These are phyloP conservation scores for Aspergillus quadricinctus DNA, from an alignment of 2,329 filamentous ascomycete genomes.

Conservation along the genomic window DNA sequence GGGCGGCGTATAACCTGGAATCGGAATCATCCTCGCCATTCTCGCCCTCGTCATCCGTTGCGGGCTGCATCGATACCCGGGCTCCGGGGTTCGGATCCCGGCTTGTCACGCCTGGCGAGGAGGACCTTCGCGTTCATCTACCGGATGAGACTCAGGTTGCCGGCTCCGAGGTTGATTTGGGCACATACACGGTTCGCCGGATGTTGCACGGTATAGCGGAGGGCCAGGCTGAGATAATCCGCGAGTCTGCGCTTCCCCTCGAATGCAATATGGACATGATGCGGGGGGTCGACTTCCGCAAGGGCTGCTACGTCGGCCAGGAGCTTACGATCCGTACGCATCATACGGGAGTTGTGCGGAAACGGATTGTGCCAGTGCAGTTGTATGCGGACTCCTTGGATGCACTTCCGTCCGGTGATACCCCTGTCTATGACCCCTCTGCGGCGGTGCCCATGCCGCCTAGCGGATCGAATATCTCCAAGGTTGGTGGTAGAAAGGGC, in stretches of 20 bases:
- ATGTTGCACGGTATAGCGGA: slow-evolving; percentile 80
- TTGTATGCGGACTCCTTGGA: slow-evolving; percentile 56
- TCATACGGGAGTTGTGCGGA: slow-evolving; percentile 88
- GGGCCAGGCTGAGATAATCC: slow-evolving; percentile 72
- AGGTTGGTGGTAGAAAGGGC: slow-evolving; percentile 48
- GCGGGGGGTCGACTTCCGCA: slow-evolving; percentile 83
- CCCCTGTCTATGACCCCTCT: slow-evolving; percentile 34
- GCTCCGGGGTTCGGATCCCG: slow-evolving; percentile 39
- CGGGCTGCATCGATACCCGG: slow-evolving; percentile 36
- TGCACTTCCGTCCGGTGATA: slow-evolving; percentile 47
- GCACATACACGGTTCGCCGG: slow-evolving; percentile 68
- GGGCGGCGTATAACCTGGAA: slow-evolving; percentile 38
- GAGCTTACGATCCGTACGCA: slow-evolving; percentile 94
- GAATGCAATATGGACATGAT: slow-evolving; percentile 87
- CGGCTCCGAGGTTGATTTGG: slow-evolving; percentile 47
- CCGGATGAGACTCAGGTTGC: slow-evolving; percentile 36
- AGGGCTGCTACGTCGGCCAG: slow-evolving; percentile 96
- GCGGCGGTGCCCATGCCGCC: slow-evolving; percentile 27
- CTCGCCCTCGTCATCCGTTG: slow-evolving; percentile 21
- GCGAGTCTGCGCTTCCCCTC: slow-evolving; percentile 70
- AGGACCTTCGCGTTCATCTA: slow-evolving; percentile 28
- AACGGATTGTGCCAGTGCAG: slow-evolving; percentile 77
- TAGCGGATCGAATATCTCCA: slow-evolving; percentile 50
- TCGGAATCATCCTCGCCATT: slow-evolving; percentile 29
- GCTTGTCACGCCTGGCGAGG: slow-evolving; percentile 34